Percentiles rank a stretch among this genome's conserved stretches.
phyloP scores from a whole-genome alignment of 352 stramenopile genomes.

The Globisporangium sylvaticum region DNA sequence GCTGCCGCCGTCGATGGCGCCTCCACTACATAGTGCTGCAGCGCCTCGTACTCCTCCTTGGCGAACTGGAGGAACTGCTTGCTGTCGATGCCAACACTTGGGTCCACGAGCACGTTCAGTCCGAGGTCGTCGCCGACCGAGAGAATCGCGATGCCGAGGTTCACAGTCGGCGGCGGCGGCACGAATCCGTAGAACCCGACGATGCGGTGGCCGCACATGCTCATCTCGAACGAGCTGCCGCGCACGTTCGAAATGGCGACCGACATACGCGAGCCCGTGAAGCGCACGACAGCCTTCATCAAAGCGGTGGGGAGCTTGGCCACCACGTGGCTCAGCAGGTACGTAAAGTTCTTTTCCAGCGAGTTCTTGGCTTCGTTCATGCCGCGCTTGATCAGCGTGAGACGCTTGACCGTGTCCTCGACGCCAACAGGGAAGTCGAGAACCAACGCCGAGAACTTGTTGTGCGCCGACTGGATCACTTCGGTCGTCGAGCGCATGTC shows the following conservation, averaged over 20 bases:
- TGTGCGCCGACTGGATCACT: constrained; percentile 53
- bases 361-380: constrained; percentile 82
- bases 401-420: constrained; percentile 40
- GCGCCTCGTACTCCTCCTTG: constrained; percentile 59
- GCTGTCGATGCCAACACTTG: constrained; percentile 55
- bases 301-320: constrained; percentile 49
- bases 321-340: constrained; percentile 50
- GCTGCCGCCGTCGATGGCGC: background rate
- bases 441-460: constrained; percentile 76
- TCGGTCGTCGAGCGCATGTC: constrained; percentile 75
- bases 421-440: constrained; percentile 71
- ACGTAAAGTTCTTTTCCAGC: constrained; percentile 76
- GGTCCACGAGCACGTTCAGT: constrained; percentile 73
- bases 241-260: constrained; percentile 73
- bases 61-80: constrained; percentile 63
- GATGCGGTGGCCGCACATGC: constrained; percentile 49
- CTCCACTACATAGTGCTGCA: constrained; percentile 31
- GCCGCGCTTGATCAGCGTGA: constrained; percentile 36
- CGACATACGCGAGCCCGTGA: constrained; percentile 50
- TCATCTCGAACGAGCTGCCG: constrained; percentile 43
- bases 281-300: constrained; percentile 52
- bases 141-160: constrained; percentile 70
- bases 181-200: constrained; percentile 72
- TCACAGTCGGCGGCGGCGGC: constrained; percentile 72
- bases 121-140: constrained; percentile 67